Conservation (phyloP, 169 alveolate genomes). For the Plasmodium yoelii region DNA sequence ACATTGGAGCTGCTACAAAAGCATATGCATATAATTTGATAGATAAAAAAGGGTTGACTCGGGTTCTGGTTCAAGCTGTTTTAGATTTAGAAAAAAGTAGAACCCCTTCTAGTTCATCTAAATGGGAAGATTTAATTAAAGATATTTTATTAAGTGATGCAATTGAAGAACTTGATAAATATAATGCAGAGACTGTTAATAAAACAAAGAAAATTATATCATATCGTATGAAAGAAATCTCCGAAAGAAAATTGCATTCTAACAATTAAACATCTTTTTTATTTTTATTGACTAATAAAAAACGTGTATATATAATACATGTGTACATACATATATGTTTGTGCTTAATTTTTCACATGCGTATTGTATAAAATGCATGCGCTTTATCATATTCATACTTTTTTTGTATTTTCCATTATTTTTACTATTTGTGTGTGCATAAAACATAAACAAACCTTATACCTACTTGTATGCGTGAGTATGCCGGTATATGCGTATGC, state of each 20-base stretch:
- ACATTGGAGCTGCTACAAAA: constrained; percentile 88
- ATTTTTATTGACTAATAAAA: too few relatives aligned
- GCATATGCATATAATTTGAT: constrained; percentile 87
- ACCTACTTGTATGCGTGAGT: too few relatives aligned
- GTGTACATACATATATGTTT: too few relatives aligned
- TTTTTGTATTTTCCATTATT: too few relatives aligned
- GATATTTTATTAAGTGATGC: constrained; percentile 85
- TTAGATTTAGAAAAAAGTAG: constrained; percentile 82
- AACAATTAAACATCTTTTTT: not conserved
- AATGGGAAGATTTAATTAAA: constrained; percentile 86
- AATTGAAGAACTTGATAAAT: constrained; percentile 82
- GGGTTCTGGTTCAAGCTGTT: constrained; percentile 88
- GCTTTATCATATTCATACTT: too few relatives aligned
- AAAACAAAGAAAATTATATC: constrained; percentile 83
- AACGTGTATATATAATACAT: too few relatives aligned
- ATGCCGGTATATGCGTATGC: too few relatives aligned
- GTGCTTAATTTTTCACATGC: too few relatives aligned
- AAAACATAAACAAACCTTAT: too few relatives aligned
- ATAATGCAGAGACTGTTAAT: constrained; percentile 82
- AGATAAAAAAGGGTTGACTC: constrained; percentile 81
- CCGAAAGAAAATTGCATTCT: constrained; percentile 57
- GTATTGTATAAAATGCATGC: too few relatives aligned
- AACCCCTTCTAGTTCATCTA: constrained; percentile 81
- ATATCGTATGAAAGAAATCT: constrained; percentile 80
- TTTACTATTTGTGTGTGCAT: too few relatives aligned